A percentile compares a stretch with the other conserved stretches of the same genome.
Conservation (phyloP, 192 early-diverging fungal genomes). For the Rhizoclosmatium globosum region DNA sequence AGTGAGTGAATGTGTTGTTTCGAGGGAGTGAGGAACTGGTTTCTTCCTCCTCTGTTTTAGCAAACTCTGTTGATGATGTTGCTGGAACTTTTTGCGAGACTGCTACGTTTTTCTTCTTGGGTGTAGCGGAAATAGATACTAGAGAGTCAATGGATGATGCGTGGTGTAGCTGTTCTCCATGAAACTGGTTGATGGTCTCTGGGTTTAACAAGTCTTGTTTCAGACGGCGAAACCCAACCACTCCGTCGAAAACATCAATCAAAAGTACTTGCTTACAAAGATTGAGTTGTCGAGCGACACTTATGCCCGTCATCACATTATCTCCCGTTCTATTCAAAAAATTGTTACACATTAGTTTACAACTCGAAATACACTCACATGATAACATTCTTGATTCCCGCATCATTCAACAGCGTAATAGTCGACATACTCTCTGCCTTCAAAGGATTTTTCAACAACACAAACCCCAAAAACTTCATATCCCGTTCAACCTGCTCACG, state of each 20-base stretch:
- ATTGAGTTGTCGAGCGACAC: slow-evolving; percentile 73
- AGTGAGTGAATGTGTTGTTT: neutral
- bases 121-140: neutral
- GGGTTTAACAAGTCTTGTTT: slow-evolving; percentile 24
- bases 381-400: slow-evolving; percentile 77
- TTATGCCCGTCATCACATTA: slow-evolving; percentile 78
- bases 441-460: slow-evolving; percentile 80
- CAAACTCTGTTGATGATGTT: neutral
- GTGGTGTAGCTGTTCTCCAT: neutral
- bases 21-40: neutral
- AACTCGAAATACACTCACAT: slow-evolving; percentile 51
- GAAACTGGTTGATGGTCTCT: neutral
- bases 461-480: slow-evolving; percentile 68
- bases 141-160: slow-evolving; percentile 22
- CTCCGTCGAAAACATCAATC: slow-evolving; percentile 63
- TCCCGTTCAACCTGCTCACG: slow-evolving; percentile 73
- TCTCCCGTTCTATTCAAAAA: slow-evolving; percentile 69
- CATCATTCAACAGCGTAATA: slow-evolving; percentile 69
- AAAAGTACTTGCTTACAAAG: slow-evolving; percentile 59
- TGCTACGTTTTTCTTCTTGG: neutral
- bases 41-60: neutral
- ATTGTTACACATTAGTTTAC: neutral
- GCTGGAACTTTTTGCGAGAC: neutral
- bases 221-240: slow-evolving; percentile 35
- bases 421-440: slow-evolving; percentile 71